phyloP scores from a whole-genome alignment of 2,329 filamentous ascomycete species.

The Thielaviopsis musarum region DNA sequence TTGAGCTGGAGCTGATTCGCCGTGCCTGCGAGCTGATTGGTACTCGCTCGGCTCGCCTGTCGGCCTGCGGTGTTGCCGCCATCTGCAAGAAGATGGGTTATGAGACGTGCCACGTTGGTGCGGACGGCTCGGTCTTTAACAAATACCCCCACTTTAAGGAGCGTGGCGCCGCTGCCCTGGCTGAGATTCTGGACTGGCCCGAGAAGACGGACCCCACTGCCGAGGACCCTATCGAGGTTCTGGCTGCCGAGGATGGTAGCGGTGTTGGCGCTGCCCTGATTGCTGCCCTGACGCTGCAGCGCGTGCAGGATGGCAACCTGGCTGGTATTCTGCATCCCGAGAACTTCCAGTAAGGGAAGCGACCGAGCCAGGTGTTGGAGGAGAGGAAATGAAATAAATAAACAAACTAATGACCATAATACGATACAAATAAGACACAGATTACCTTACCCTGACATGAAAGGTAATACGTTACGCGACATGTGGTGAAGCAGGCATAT shows the following conservation, averaged over 20 bases:
- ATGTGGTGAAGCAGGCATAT: neutral
- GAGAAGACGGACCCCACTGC: conserved; percentile 42
- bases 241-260: conserved; percentile 85
- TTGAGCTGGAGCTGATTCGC: conserved; percentile 79
- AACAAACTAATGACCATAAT: conserved; percentile 4
- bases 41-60: conserved; percentile 81
- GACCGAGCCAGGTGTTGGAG: neutral
- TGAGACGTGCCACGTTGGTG: conserved; percentile 77
- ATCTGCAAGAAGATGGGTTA: conserved; percentile 95
- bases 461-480: neutral
- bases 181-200: conserved; percentile 92
- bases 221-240: conserved; percentile 73
- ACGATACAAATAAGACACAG: neutral
- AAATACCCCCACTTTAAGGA: conserved; percentile 98
- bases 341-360: conserved; percentile 27
- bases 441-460: neutral
- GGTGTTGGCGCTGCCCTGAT: conserved; percentile 76
- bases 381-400: neutral
- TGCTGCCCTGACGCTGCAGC: conserved; percentile 53
- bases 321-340: conserved; percentile 48
- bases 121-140: conserved; percentile 95
- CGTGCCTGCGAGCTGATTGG: conserved; percentile 87
- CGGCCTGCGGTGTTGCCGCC: conserved; percentile 84
- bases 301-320: conserved; percentile 44
- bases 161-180: conserved; percentile 72